Percentiles rank a stretch among this genome's conserved stretches.
Evolutionary conservation across 768 basidiomycete species (phyloP).

Genomic region (Hemileccinum impolitum): DNA sequence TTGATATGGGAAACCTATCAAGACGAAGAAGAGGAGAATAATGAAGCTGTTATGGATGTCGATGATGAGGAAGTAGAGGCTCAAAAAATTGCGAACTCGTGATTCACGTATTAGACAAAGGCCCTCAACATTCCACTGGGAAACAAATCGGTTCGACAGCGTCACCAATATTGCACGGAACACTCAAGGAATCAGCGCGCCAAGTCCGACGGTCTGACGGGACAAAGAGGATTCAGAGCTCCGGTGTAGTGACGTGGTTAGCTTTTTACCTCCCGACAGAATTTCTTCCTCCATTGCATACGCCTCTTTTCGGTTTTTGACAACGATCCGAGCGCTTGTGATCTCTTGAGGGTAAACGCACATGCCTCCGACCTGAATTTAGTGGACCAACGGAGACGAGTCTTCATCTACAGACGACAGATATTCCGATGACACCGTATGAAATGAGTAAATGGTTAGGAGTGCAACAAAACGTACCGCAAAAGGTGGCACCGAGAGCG

Average conservation of each 20-base stretch:
- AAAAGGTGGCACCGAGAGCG: conserved; percentile 13
- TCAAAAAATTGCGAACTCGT: conserved; percentile 20
- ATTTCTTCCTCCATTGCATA: conserved; percentile 53
- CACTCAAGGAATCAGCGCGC: conserved; percentile 11
- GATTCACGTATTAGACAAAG: conserved; percentile 1
- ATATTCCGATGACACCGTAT: too few species aligned
- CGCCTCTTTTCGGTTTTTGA: conserved; percentile 39
- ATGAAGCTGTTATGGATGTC: conserved; percentile 42
- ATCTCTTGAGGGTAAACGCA: conserved; percentile 43
- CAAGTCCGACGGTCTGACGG: conserved; percentile 17
- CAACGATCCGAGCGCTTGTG: conserved; percentile 30
- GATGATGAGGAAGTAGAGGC: conserved; percentile 55
- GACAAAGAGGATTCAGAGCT: conserved; percentile 1
- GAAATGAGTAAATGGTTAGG: too few species aligned
- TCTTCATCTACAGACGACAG: conserved; percentile 31
- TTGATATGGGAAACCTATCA: conserved; percentile 62
- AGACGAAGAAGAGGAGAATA: conserved; percentile 39
- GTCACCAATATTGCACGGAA: neutral
- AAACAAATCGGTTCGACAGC: neutral
- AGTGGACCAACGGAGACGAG: conserved; percentile 42
- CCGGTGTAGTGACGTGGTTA: neutral
- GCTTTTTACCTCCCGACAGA: conserved; percentile 45
- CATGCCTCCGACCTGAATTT: conserved; percentile 55
- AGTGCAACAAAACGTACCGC: conserved; percentile 12
- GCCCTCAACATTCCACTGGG: neutral